Base-by-base conservation (phyloP, 164 flowering plant genomes). In the Stephania yunnanensis region DNA sequence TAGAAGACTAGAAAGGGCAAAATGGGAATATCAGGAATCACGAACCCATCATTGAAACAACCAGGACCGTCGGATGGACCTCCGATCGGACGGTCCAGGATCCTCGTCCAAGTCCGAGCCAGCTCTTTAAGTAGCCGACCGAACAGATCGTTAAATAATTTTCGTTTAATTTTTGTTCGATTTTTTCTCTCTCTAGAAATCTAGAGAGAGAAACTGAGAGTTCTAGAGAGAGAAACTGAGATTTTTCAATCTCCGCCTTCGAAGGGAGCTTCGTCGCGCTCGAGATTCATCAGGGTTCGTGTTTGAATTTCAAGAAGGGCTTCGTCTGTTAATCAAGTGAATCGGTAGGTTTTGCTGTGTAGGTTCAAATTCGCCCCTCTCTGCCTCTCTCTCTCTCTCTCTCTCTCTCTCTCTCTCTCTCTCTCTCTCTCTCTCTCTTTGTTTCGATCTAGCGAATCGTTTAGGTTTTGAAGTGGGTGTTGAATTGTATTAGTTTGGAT, bases 231-330 rank as follows among this genome's bases (percentile, higher is more conserved):
- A 36, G 42, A 36, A 36, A 71, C 67, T 73, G 72, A 70, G 80
- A 74, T 70, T 74, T 74, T 29, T 70, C 9, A 10, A 19, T 61
- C 65, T 17, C 45, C 68, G 46, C 66, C 66, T 13, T 19, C 64
- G 75, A 73, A 78, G 75, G 78, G 25, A 25, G 76, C 73, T 69
- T 53, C 61, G 25, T 25, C n/a, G 22, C 31, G 53, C 75, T 71
- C 63, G 76, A 76, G 80, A 83, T 83, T 83, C 83, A 78, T 13
- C 22, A 19, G 83, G 80, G 78, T 80, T 80, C 77, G 81, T 74
- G 76, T 83, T 78, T 78, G 81, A 66, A 72, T 71, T 71, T 71
- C 67, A 68, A 17, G 76, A 74, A 83, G 42, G 80, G 71, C 77
- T 78, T 29, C 68, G 70, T 75, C 69, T 25, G 70, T 68, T 71